Evolutionary conservation across 768 basidiomycete genomes (phyloP).

Genomic region (Amyloporia xantha): DNA sequence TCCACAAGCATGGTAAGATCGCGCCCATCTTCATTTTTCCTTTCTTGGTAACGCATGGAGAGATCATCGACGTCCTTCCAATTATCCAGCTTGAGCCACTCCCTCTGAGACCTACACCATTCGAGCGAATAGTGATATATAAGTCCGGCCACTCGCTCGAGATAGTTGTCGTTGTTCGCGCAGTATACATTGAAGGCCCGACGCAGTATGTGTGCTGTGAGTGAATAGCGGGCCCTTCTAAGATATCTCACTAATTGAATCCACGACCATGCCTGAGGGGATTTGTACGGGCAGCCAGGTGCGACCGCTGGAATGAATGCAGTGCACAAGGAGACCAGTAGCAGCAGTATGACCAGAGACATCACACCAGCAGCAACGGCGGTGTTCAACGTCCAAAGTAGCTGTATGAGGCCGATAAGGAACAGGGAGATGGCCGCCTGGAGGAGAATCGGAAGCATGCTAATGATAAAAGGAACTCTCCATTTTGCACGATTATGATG

Average conservation of each 20-base stretch:
- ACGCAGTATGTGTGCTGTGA: background rate
- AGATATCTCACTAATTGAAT: background rate
- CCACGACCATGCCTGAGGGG: conserved; percentile 11
- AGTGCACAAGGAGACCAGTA: conserved; percentile 2
- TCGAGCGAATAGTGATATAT: background rate
- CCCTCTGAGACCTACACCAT: background rate
- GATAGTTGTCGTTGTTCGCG: too few species aligned
- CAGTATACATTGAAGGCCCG: background rate
- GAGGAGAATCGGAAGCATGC: too few species aligned
- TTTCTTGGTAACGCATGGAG: background rate
- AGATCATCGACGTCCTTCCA: background rate
- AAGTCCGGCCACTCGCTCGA: too few species aligned
- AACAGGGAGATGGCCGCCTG: conserved; percentile 15
- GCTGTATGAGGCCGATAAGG: conserved; percentile 16
- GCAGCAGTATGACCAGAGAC: background rate
- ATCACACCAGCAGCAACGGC: conserved; percentile 8
- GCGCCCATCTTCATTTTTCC: background rate
- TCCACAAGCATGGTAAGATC: background rate
- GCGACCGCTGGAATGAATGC: conserved; percentile 6
- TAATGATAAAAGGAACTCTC: too few species aligned
- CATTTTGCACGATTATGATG: too few species aligned
- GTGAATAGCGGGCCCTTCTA: background rate
- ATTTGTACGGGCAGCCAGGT: conserved; percentile 12
- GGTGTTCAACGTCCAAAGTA: conserved; percentile 15
- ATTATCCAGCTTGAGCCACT: background rate